phyloP scores from a whole-genome alignment of 306 rosid genomes.

The Notholithocarpus densiflorus region DNA sequence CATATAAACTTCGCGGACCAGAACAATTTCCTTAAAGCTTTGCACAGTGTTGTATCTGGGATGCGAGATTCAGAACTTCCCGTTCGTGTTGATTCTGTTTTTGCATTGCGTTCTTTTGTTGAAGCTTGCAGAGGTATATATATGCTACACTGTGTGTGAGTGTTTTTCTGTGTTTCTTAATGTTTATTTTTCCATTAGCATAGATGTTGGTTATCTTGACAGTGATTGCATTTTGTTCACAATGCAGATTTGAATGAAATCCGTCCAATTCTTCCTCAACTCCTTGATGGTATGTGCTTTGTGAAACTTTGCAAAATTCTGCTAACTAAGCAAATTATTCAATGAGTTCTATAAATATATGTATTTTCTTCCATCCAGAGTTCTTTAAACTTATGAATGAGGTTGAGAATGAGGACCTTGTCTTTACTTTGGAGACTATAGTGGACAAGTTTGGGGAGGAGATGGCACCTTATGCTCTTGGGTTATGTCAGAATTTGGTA shows the following conservation, averaged over 20 bases:
- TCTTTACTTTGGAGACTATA: slow-evolving; percentile 92
- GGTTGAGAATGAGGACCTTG: slow-evolving; percentile 97
- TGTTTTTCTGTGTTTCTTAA: background rate
- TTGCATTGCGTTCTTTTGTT: slow-evolving; percentile 87
- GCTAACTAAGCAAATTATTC: slow-evolving; percentile 15
- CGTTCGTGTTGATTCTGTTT: slow-evolving; percentile 95
- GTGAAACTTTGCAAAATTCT: slow-evolving; percentile 3
- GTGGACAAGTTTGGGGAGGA: slow-evolving; percentile 98
- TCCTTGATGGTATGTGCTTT: slow-evolving; percentile 79
- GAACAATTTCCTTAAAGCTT: slow-evolving; percentile 80
- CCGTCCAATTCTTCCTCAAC: slow-evolving; percentile 88
- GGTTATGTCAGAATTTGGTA: slow-evolving; percentile 93
- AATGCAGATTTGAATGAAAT: slow-evolving; percentile 84
- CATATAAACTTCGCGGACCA: slow-evolving; percentile 76
- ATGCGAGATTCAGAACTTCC: slow-evolving; percentile 94
- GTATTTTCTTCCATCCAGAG: slow-evolving; percentile 43
- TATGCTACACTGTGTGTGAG: background rate
- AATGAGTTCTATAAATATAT: slow-evolving; percentile 18
- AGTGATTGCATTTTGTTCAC: slow-evolving; percentile 1
- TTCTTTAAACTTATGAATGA: slow-evolving; percentile 96
- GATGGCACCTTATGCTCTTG: slow-evolving; percentile 97
- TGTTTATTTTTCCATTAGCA: background rate
- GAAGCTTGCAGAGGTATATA: slow-evolving; percentile 84
- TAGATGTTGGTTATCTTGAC: background rate
- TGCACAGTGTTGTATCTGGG: slow-evolving; percentile 86